Percentiles rank a stretch among this genome's conserved stretches.
Conservation (phyloP, 306 rosid species). For the Cercis canadensis region DNA sequence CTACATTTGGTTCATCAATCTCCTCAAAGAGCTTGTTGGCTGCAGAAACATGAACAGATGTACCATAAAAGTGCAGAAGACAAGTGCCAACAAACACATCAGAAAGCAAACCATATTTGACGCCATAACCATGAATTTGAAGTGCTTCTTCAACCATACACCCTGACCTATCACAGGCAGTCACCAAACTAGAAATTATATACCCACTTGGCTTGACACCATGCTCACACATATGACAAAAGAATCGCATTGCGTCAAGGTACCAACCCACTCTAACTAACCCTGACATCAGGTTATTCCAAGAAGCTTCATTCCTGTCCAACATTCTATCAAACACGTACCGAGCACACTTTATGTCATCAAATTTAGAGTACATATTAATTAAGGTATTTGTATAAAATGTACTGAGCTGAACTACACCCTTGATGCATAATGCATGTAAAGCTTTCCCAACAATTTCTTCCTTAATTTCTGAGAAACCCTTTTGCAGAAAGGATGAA, state of each 20-base stretch:
- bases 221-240: slow-evolving; percentile 49
- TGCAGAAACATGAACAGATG: slow-evolving; percentile 54
- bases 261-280: slow-evolving; percentile 67
- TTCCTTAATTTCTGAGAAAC: slow-evolving; percentile 73
- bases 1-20: slow-evolving; percentile 80
- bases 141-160: slow-evolving; percentile 63
- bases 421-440: slow-evolving; percentile 72
- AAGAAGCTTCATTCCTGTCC: slow-evolving; percentile 79
- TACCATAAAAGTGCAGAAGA: slow-evolving; percentile 78
- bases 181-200: slow-evolving; percentile 71
- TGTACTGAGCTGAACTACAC: slow-evolving; percentile 52
- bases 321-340: slow-evolving; percentile 62
- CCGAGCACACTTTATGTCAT: slow-evolving; percentile 54
- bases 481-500: slow-evolving; percentile 68
- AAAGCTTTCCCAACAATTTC: slow-evolving; percentile 64
- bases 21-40: slow-evolving; percentile 66
- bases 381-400: slow-evolving; percentile 73
- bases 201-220: slow-evolving; percentile 68
- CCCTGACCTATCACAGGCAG: slow-evolving; percentile 80
- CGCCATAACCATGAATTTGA: slow-evolving; percentile 75
- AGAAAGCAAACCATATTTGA: slow-evolving; percentile 60
- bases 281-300: slow-evolving; percentile 91
- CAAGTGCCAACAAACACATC: slow-evolving; percentile 86
- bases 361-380: slow-evolving; percentile 72
- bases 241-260: slow-evolving; percentile 59